A percentile compares a stretch with the other conserved stretches of the same genome.
These are phyloP conservation scores for Calonectria hawksworthii DNA, from an alignment of 2,329 filamentous ascomycete species.

Conservation along the genomic window DNA sequence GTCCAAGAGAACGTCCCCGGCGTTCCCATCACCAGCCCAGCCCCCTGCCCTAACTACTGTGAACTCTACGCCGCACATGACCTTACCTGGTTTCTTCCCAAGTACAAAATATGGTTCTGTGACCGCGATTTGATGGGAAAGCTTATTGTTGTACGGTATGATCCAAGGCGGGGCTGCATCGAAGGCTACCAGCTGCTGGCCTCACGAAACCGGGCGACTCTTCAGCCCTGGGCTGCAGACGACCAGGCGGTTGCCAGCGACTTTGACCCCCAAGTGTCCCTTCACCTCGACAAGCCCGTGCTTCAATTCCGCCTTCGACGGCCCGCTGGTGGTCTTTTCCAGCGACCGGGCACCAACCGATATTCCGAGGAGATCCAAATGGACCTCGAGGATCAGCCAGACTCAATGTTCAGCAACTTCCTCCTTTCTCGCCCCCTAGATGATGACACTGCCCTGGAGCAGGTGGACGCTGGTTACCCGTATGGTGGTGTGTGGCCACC, in stretches of 20 bases:
- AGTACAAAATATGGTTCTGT: slow-evolving; percentile 87
- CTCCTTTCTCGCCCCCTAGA: slow-evolving; percentile 71
- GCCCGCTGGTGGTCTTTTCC: slow-evolving; percentile 37
- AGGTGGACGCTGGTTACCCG: slow-evolving; percentile 51
- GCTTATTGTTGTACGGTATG: slow-evolving; percentile 82
- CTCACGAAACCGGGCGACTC: slow-evolving; percentile 66
- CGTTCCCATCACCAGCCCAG: slow-evolving; percentile 64
- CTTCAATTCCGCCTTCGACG: slow-evolving; percentile 64
- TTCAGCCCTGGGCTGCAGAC: slow-evolving; percentile 76
- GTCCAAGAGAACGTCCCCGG: slow-evolving; percentile 78
- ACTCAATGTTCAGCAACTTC: slow-evolving; percentile 75
- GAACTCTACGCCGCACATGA: slow-evolving; percentile 82
- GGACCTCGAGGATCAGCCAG: slow-evolving; percentile 59
- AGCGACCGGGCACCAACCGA: slow-evolving; percentile 49
- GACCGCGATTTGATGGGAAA: slow-evolving; percentile 81
- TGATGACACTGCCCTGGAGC: slow-evolving; percentile 51
- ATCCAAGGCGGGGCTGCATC: slow-evolving; percentile 80
- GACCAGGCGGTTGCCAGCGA: slow-evolving; percentile 76
- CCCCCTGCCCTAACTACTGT: slow-evolving; percentile 74
- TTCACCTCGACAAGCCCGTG: slow-evolving; percentile 83
- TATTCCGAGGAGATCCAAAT: slow-evolving; percentile 69
- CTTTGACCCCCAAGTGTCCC: slow-evolving; percentile 77
- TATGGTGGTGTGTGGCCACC: slow-evolving; percentile 82
- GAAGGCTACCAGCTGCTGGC: slow-evolving; percentile 85
- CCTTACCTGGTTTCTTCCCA: slow-evolving; percentile 86